These are phyloP conservation scores for Serendipita sp. DNA, from an alignment of 768 basidiomycete species.

Conservation along the genomic window DNA sequence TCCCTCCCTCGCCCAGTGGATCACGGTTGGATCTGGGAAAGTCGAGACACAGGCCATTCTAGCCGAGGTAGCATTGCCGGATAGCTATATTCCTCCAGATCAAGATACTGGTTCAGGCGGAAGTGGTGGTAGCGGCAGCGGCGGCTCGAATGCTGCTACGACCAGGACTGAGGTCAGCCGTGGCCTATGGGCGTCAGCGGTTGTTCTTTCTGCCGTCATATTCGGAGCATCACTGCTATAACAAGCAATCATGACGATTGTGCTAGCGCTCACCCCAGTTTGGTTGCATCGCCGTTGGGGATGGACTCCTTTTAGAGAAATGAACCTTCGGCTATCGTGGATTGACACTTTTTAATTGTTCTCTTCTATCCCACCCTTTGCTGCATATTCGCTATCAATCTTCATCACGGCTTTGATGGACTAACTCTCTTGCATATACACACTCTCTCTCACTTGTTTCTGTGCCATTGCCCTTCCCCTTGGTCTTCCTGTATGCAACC, in stretches of 20 bases:
- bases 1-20: conserved; percentile 59
- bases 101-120: not conserved
- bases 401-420: too few relatives aligned
- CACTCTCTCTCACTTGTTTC: too few relatives aligned
- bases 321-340: too few relatives aligned
- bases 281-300: too few relatives aligned
- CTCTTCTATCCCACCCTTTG: too few relatives aligned
- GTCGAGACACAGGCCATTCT: conserved; percentile 53
- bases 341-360: too few relatives aligned
- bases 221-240: not conserved
- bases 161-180: not conserved
- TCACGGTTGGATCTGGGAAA: conserved; percentile 65
- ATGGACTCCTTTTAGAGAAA: too few relatives aligned
- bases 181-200: not conserved
- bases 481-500: too few relatives aligned
- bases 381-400: too few relatives aligned
- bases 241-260: not conserved
- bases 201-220: not conserved
- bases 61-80: conserved; percentile 31
- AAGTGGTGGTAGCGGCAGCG: not conserved
- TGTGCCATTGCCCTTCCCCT: too few relatives aligned
- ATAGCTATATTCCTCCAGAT: conserved; percentile 1
- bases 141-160: not conserved
- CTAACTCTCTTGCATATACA: too few relatives aligned
- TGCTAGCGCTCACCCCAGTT: too few relatives aligned